Evolutionary conservation across 176 grass and related monocot species (phyloP).

Genomic region (Oryza glumipatula): DNA sequence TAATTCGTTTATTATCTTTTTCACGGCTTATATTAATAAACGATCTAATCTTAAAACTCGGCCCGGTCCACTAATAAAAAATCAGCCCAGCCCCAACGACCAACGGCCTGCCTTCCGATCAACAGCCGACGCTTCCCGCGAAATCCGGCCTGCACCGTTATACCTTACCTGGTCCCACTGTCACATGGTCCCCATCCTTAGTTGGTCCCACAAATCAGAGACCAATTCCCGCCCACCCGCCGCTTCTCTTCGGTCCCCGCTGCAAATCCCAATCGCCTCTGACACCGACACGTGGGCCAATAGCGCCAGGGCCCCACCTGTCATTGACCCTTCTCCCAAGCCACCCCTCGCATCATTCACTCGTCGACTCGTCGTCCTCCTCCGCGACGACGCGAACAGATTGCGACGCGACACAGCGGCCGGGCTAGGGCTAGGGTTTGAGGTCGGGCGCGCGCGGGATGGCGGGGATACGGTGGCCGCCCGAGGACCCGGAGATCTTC

Average conservation of each 20-base stretch:
- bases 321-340: neutral
- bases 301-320: slow-evolving; percentile 1
- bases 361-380: slow-evolving; percentile 6
- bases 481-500: slow-evolving; percentile 73
- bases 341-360: slow-evolving; percentile 14
- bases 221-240: accelerated
- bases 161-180: neutral
- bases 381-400: neutral
- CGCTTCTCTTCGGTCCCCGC: neutral
- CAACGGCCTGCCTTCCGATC: slow-evolving; percentile 27
- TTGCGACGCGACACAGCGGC: neutral
- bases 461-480: slow-evolving; percentile 85
- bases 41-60: neutral
- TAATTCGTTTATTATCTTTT: too few relatives aligned
- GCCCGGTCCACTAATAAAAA: neutral
- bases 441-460: slow-evolving; percentile 43
- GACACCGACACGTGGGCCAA: slow-evolving; percentile 26
- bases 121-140: neutral
- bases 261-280: neutral
- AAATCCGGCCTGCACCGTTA: neutral
- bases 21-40: too few relatives aligned
- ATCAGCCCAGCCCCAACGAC: neutral
- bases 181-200: accelerated
- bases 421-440: slow-evolving; percentile 37
- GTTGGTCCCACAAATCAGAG: neutral